Conservation (phyloP, 257 asterid genomes). For the Solanum phureja region DNA sequence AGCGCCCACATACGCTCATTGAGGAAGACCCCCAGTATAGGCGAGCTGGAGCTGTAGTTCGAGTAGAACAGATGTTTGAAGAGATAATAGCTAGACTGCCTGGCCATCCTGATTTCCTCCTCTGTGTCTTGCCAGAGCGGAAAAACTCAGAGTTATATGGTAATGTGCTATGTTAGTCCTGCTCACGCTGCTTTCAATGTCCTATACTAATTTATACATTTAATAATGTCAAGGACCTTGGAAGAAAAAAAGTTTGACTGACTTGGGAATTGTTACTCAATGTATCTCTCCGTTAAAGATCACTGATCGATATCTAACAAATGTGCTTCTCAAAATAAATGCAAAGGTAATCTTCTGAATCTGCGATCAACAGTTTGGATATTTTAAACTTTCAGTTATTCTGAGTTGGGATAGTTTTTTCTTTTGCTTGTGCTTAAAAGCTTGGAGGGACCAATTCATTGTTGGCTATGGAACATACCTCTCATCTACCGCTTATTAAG, state of each 20-base stretch:
- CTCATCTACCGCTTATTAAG: conserved; percentile 38
- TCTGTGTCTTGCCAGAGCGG: conserved; percentile 80
- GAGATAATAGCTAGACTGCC: conserved; percentile 51
- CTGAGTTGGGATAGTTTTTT: background rate
- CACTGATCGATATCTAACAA: conserved; percentile 68
- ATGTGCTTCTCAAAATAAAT: conserved; percentile 88
- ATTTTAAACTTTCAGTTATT: background rate
- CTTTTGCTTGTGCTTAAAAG: conserved; percentile 21
- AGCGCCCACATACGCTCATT: conserved; percentile 69
- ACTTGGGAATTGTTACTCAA: conserved; percentile 68
- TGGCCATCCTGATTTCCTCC: conserved; percentile 67
- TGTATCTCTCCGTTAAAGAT: conserved; percentile 72
- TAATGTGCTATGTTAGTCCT: conserved; percentile 8
- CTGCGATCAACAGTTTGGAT: background rate
- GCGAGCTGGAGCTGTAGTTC: conserved; percentile 47
- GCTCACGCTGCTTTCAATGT: background rate
- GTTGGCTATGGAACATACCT: conserved; percentile 59
- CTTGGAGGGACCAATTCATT: conserved; percentile 89
- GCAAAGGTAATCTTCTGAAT: conserved; percentile 47
- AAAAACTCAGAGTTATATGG: conserved; percentile 79
- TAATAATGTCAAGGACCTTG: conserved; percentile 65
- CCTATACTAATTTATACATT: background rate
- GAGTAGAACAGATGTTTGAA: conserved; percentile 88
- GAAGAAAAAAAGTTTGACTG: conserved; percentile 73
- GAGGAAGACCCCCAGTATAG: conserved; percentile 70